Evolutionary conservation across 805 yeast species (phyloP).

Genomic region (Candida glaebosa): DNA sequence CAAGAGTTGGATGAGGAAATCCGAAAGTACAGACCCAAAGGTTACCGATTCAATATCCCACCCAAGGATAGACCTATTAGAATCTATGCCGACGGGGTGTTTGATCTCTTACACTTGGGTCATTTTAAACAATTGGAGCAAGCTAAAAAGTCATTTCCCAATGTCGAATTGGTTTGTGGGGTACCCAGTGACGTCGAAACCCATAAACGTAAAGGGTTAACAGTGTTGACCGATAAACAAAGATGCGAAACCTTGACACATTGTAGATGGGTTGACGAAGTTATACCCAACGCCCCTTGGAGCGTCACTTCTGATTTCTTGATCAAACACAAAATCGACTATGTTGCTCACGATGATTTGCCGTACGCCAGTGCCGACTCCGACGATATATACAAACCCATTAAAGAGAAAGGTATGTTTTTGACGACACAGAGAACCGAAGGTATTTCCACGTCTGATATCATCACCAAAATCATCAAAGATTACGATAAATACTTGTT

Average conservation of each 20-base stretch:
- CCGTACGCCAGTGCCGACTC: slow-evolving; percentile 89
- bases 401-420: slow-evolving; percentile 87
- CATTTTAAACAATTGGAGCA: slow-evolving; percentile 98
- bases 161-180: slow-evolving; percentile 84
- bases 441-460: slow-evolving; percentile 93
- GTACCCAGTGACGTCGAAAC: slow-evolving; percentile 88
- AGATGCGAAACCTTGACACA: slow-evolving; percentile 88
- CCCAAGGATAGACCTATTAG: slow-evolving; percentile 83
- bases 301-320: slow-evolving; percentile 81
- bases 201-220: slow-evolving; percentile 87
- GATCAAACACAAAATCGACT: slow-evolving; percentile 78
- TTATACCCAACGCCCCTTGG: slow-evolving; percentile 94
- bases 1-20: slow-evolving; percentile 63
- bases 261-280: slow-evolving; percentile 98
- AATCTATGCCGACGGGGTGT: slow-evolving; percentile 97
- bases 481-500: slow-evolving; percentile 95
- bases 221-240: slow-evolving; percentile 85
- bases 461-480: slow-evolving; percentile 89
- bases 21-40: slow-evolving; percentile 75
- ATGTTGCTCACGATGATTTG: slow-evolving; percentile 95
- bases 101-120: slow-evolving; percentile 93
- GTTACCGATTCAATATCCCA: slow-evolving; percentile 76
- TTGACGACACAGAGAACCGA: slow-evolving; percentile 94
- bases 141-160: slow-evolving; percentile 86
- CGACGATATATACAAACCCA: slow-evolving; percentile 91